These are phyloP conservation scores for Dioscorea dumetorum DNA, from an alignment of 106 monocot genomes.

Conservation along the genomic window DNA sequence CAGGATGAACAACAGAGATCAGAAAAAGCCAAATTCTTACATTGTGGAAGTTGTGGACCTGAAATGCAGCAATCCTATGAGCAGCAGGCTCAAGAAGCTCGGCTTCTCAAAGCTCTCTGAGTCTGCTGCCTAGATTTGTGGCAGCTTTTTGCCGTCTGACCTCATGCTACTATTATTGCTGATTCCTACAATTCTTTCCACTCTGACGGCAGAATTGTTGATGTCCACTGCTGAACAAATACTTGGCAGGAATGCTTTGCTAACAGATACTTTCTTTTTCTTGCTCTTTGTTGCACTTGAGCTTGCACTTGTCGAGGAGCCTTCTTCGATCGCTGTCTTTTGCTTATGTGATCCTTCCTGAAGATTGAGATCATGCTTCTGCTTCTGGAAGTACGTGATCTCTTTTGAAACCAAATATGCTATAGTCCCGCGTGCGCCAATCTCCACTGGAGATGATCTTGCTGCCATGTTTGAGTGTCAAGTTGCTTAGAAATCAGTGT, in stretches of 20 bases:
- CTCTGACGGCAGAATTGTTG: conserved; percentile 1
- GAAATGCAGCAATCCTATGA: conserved; percentile 79
- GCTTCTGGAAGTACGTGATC: conserved; percentile 31
- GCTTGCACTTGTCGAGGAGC: not conserved
- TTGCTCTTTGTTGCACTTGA: not conserved
- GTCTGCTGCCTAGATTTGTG: conserved; percentile 18
- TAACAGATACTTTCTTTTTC: conserved; percentile 10
- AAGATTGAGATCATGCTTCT: conserved; percentile 7
- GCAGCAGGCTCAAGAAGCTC: conserved; percentile 60
- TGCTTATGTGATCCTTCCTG: conserved; percentile 1
- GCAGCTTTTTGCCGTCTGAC: not conserved
- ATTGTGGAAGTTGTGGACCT: conserved; percentile 56
- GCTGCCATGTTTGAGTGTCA: not conserved
- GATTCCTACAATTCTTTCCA: not conserved
- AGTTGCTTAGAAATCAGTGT: not conserved
- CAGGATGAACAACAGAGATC: conserved; percentile 6
- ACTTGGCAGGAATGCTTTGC: conserved; percentile 13
- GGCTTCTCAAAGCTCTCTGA: conserved; percentile 84
- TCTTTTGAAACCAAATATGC: conserved; percentile 25
- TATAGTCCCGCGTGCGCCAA: conserved; percentile 27
- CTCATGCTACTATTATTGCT: conserved; percentile 7
- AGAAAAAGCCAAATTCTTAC: conserved; percentile 41
- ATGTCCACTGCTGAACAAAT: conserved; percentile 25
- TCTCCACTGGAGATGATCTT: conserved; percentile 18
- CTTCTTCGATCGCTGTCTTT: not conserved